phyloP scores from a whole-genome alignment of 164 flowering plant species.

The Nymphaea colorata region DNA sequence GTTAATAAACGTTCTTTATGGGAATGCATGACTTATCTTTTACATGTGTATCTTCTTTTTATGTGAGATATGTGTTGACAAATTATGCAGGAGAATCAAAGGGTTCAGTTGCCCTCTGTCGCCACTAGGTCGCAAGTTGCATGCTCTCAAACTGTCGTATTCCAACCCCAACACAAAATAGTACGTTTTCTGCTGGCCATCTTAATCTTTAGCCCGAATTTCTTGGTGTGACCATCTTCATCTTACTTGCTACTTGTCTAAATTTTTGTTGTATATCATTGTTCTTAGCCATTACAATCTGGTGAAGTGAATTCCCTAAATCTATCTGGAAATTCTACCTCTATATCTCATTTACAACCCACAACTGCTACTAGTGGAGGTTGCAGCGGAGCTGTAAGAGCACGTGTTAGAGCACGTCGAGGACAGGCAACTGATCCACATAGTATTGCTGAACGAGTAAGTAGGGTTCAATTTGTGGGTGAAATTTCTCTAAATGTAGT shows the following conservation, averaged over 20 bases:
- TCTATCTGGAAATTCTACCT: slow-evolving; percentile 9
- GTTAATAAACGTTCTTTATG: neutral
- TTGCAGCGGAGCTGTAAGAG: slow-evolving; percentile 17
- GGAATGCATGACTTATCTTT: neutral
- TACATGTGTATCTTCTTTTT: neutral
- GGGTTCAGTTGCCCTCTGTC: slow-evolving; percentile 9
- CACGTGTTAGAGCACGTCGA: slow-evolving; percentile 43
- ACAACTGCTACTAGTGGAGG: slow-evolving; percentile 8
- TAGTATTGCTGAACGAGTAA: slow-evolving; percentile 59
- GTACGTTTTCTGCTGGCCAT: neutral
- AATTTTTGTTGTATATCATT: neutral
- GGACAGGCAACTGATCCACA: slow-evolving; percentile 69
- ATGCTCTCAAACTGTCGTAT: slow-evolving; percentile 5
- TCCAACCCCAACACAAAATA: slow-evolving; percentile 16
- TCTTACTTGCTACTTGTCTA: neutral
- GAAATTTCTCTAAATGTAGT: neutral
- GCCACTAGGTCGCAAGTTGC: slow-evolving; percentile 9
- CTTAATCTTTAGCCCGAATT: neutral
- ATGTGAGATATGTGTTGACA: neutral
- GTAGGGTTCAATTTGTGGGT: slow-evolving; percentile 1
- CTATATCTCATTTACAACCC: slow-evolving; percentile 13
- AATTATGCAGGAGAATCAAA: slow-evolving; percentile 13
- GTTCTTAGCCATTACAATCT: slow-evolving; percentile 8
- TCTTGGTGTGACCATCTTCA: neutral
- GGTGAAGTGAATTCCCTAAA: slow-evolving; percentile 9